Conservation (phyloP, 768 basidiomycete species). For the Termitomyces sp. region DNA sequence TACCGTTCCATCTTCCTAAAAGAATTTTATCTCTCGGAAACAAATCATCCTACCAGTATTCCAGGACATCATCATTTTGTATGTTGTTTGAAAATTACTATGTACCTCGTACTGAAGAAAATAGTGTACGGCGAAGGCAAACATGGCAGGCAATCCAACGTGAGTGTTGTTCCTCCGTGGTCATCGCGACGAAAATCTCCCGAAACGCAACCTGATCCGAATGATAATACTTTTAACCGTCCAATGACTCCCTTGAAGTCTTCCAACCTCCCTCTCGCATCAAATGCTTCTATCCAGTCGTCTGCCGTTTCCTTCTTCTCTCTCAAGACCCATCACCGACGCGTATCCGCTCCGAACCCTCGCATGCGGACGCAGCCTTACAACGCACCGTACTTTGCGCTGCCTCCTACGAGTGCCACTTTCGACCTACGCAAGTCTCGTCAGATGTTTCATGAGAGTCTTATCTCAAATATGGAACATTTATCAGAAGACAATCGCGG, state of each 20-base stretch:
- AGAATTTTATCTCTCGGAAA: constrained; percentile 10
- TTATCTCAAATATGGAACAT: constrained; percentile 3
- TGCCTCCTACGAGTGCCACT: constrained; percentile 26
- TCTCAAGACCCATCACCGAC: constrained; percentile 23
- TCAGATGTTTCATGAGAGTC: constrained; percentile 21
- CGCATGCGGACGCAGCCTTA: constrained; percentile 34
- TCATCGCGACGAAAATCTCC: constrained; percentile 7
- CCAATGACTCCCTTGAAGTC: constrained; percentile 16
- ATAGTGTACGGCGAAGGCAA: constrained; percentile 3
- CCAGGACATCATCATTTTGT: constrained; percentile 6
- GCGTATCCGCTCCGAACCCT: constrained; percentile 23
- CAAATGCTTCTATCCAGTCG: constrained; percentile 13
- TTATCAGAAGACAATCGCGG: constrained; percentile 6
- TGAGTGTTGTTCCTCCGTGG: constrained; percentile 7
- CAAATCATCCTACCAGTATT: constrained; percentile 7
- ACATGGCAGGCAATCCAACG: constrained; percentile 1
- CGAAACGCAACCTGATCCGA: background rate
- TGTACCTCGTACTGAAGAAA: background rate
- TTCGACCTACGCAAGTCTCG: constrained; percentile 19
- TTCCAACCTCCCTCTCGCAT: background rate
- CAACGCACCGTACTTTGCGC: constrained; percentile 39
- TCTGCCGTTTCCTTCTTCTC: constrained; percentile 18
- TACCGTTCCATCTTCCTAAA: constrained; percentile 13
- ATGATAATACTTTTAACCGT: constrained; percentile 8
- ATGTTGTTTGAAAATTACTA: background rate